A percentile compares a stretch with the other conserved stretches of the same genome.
Conservation (phyloP, 2,329 filamentous ascomycete species). For the Stagonosporopsis cucurbitacearum region DNA sequence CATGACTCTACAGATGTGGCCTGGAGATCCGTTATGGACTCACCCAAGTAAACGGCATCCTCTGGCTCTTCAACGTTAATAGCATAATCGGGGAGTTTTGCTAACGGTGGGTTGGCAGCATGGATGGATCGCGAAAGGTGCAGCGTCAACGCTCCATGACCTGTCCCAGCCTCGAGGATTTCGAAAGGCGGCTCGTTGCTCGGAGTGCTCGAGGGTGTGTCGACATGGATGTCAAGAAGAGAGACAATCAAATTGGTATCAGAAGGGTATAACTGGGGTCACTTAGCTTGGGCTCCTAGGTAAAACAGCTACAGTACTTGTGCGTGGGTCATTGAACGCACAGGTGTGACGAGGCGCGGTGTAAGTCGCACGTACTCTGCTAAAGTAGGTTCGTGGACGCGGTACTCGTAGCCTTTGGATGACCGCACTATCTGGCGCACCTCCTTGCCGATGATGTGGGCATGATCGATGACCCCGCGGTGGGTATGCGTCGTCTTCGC, state of each 20-base stretch:
- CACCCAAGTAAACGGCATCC: constrained; percentile 42
- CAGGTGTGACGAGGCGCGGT: constrained; percentile 76
- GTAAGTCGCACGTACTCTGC: constrained; percentile 75
- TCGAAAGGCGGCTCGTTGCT: constrained; percentile 61
- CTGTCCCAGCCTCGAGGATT: constrained; percentile 84
- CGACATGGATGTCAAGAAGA: constrained; percentile 75
- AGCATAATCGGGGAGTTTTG: constrained; percentile 33
- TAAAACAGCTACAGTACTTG: not conserved
- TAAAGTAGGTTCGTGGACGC: constrained; percentile 70
- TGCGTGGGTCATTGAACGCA: constrained; percentile 48
- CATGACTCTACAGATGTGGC: constrained; percentile 43
- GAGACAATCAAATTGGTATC: constrained; percentile 79
- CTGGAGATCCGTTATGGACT: constrained; percentile 41
- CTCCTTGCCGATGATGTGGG: constrained; percentile 68
- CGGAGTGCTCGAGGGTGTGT: constrained; percentile 44
- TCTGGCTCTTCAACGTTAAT: constrained; percentile 32
- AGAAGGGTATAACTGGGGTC: constrained; percentile 70
- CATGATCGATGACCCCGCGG: constrained; percentile 57
- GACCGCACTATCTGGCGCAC: constrained; percentile 66
- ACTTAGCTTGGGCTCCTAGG: not conserved
- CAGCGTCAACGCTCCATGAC: constrained; percentile 80
- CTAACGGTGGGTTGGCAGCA: constrained; percentile 68
- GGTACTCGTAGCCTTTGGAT: constrained; percentile 59
- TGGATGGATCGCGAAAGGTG: constrained; percentile 78
- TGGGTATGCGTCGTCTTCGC: constrained; percentile 50